Evolutionary conservation across 2,329 filamentous ascomycete species (phyloP).

Genomic region (Aureobasidium sp.): DNA sequence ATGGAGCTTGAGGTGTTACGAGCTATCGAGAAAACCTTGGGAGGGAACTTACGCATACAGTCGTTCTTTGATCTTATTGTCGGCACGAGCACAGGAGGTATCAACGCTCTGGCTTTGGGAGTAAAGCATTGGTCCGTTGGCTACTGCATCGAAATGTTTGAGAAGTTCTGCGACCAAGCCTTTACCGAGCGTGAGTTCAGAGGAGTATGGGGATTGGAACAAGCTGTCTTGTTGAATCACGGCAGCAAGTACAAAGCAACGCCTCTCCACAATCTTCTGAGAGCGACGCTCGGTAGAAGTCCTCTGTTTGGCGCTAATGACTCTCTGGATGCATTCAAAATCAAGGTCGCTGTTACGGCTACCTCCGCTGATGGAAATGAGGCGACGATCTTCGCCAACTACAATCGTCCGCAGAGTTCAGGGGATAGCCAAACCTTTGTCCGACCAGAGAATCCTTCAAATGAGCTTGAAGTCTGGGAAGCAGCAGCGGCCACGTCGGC

Average conservation of each 20-base stretch:
- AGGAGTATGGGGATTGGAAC: slow-evolving; percentile 25
- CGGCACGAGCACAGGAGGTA: slow-evolving; percentile 38
- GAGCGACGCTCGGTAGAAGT: slow-evolving; percentile 30
- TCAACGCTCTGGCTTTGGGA: slow-evolving; percentile 35
- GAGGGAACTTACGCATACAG: slow-evolving; percentile 31
- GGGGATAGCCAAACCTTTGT: slow-evolving; percentile 30
- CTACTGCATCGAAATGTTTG: slow-evolving; percentile 32
- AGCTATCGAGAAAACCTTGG: slow-evolving; percentile 32
- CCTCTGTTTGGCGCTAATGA: slow-evolving; percentile 29
- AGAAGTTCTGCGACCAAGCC: slow-evolving; percentile 30
- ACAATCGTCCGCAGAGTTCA: slow-evolving; percentile 29
- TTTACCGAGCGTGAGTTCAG: slow-evolving; percentile 29
- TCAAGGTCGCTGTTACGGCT: slow-evolving; percentile 36
- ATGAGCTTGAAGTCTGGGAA: slow-evolving; percentile 43
- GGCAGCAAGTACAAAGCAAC: slow-evolving; percentile 25
- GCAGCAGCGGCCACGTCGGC: slow-evolving; percentile 43
- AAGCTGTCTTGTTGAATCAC: slow-evolving; percentile 21
- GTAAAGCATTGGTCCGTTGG: slow-evolving; percentile 30
- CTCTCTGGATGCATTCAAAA: slow-evolving; percentile 8
- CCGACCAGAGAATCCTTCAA: slow-evolving; percentile 28
- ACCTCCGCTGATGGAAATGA: slow-evolving; percentile 31
- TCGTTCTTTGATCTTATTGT: slow-evolving; percentile 43
- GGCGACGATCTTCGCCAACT: slow-evolving; percentile 37
- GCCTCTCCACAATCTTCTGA: slow-evolving; percentile 27
- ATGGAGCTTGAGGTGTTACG: slow-evolving; percentile 36